phyloP scores from a whole-genome alignment of 2,329 filamentous ascomycete genomes.

The Alternaria sp. region DNA sequence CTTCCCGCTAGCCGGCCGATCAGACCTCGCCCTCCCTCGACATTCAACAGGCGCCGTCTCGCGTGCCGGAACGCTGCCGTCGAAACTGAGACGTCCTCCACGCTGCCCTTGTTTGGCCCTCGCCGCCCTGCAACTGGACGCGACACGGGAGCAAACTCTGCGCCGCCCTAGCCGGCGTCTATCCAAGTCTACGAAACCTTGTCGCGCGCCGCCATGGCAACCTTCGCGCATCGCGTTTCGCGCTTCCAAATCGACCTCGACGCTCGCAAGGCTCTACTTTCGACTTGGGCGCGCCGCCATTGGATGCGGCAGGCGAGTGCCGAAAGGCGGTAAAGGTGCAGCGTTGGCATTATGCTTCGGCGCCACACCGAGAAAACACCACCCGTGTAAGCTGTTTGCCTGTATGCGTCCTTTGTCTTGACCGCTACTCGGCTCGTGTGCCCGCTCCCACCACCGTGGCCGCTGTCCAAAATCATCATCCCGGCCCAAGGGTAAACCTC shows the following conservation, averaged over 20 bases:
- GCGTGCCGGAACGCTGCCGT: conserved; percentile 12
- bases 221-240: not conserved
- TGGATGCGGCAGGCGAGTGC: conserved; percentile 27
- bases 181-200: conserved; percentile 11
- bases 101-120: conserved; percentile 2
- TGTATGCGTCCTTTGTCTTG: conserved; percentile 17
- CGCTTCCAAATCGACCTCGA: conserved; percentile 8
- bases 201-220: not conserved
- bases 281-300: not conserved
- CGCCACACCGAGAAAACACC: conserved; percentile 16
- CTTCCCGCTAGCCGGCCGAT: conserved; percentile 46
- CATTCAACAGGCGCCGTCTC: conserved; percentile 24
- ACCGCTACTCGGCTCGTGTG: conserved; percentile 31
- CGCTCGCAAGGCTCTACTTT: conserved; percentile 6
- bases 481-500: conserved; percentile 38
- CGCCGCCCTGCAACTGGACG: conserved; percentile 1
- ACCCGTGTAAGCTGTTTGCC: conserved; percentile 8
- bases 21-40: conserved; percentile 38
- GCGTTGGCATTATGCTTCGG: conserved; percentile 3
- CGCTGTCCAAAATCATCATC: conserved; percentile 35
- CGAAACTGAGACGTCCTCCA: conserved; percentile 6
- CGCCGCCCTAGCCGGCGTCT: conserved; percentile 8
- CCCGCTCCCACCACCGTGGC: conserved; percentile 29
- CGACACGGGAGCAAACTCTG: conserved; percentile 8
- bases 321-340: conserved; percentile 21